Percentiles rank a stretch among this genome's conserved stretches.
Evolutionary conservation across 306 rosid species (phyloP).

Genomic region (Argentina anserina): DNA sequence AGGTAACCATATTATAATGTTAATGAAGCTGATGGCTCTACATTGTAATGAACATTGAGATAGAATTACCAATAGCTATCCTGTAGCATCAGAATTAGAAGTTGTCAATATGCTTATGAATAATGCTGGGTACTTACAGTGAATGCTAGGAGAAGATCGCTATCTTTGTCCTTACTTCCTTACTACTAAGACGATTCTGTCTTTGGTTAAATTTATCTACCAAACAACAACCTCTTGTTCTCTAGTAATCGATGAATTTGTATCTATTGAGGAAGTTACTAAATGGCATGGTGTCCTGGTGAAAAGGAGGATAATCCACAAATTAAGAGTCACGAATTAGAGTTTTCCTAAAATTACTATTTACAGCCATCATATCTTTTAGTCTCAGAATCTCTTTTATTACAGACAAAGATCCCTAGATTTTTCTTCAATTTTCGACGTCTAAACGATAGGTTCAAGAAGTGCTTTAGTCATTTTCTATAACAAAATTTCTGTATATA

Average conservation of each 20-base stretch:
- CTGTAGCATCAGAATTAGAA: neutral
- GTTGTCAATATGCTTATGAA: neutral
- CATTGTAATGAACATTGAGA: neutral
- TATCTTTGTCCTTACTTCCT: constrained; percentile 1
- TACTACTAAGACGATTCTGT: neutral
- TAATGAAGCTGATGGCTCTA: neutral
- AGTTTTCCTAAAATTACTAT: neutral
- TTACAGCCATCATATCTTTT: neutral
- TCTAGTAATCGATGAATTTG: neutral
- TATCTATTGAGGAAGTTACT: neutral
- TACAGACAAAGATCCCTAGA: neutral
- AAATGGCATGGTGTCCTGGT: neutral
- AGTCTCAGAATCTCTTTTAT: neutral
- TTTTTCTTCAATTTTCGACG: neutral
- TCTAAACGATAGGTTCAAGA: neutral
- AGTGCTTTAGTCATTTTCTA: neutral
- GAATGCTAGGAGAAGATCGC: neutral
- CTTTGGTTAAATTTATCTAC: neutral
- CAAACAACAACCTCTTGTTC: neutral
- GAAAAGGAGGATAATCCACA: neutral
- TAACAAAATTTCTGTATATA: too few species aligned
- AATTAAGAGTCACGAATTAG: neutral
- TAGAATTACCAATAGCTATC: neutral
- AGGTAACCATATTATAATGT: neutral
- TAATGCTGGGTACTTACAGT: neutral